A percentile compares a stretch with the other conserved stretches of the same genome.
Evolutionary conservation across 257 asterid genomes (phyloP).

Genomic region (Solanum chmielewskii): DNA sequence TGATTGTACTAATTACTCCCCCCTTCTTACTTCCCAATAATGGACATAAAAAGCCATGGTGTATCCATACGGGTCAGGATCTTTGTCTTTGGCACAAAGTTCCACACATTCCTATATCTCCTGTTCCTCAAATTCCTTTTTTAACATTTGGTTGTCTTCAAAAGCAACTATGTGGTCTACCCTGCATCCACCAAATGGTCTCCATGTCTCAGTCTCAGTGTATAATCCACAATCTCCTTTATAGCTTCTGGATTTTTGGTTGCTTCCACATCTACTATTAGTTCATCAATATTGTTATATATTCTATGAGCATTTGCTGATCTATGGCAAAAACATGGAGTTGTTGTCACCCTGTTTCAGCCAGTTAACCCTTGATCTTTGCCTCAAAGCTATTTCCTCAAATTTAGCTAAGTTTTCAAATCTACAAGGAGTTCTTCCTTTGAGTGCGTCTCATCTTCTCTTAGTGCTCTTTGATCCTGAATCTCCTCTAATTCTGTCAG

Average conservation of each 20-base stretch:
- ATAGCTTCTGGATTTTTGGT: neutral
- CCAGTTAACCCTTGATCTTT: neutral
- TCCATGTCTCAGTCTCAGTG: neutral
- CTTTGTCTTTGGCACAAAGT: neutral
- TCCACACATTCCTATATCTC: neutral
- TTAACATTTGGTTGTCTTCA: neutral
- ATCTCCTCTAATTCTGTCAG: neutral
- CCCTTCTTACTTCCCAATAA: neutral
- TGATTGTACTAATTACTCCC: neutral
- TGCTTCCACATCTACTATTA: neutral
- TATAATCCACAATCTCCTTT: neutral
- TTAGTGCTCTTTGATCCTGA: neutral
- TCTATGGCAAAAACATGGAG: neutral
- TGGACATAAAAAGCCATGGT: neutral
- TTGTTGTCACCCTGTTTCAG: neutral
- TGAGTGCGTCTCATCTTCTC: neutral
- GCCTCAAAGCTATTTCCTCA: neutral
- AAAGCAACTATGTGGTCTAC: neutral
- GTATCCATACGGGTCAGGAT: neutral
- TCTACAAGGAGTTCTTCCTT: neutral
- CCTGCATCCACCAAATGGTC: neutral
- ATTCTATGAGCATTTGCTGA: neutral
- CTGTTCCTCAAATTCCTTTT: neutral
- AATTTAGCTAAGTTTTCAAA: neutral
- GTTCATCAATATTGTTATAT: neutral